These are phyloP conservation scores for Phytophthora pluvialis DNA, from an alignment of 352 stramenopile genomes.

Conservation along the genomic window DNA sequence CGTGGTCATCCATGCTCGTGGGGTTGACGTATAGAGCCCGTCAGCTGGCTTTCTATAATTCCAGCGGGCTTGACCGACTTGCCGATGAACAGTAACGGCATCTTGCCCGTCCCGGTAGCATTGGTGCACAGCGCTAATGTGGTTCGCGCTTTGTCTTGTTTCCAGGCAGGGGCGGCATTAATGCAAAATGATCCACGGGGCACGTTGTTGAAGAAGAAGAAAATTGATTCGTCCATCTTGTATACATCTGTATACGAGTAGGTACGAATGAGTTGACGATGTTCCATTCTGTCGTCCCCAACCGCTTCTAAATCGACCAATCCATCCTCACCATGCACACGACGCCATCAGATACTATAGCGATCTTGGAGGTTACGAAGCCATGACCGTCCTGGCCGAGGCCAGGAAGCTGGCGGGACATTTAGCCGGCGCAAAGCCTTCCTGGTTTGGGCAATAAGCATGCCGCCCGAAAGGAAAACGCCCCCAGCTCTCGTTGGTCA, in stretches of 20 bases:
- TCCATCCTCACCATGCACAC: background rate
- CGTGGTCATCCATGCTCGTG: background rate
- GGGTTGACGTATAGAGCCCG: background rate
- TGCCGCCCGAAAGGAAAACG: background rate
- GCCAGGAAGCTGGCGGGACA: background rate
- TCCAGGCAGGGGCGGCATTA: too few species aligned
- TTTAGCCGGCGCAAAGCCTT: background rate
- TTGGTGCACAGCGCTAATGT: too few species aligned
- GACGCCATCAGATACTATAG: background rate
- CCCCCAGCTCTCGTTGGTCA: background rate
- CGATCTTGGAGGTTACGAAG: background rate
- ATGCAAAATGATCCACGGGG: too few species aligned
- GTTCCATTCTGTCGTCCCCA: background rate
- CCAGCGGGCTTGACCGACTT: too few species aligned
- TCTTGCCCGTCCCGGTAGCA: too few species aligned
- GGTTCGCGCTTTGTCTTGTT: too few species aligned
- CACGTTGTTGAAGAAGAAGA: background rate
- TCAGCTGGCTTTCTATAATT: too few species aligned
- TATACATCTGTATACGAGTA: background rate
- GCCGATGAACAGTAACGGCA: too few species aligned
- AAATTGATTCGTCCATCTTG: background rate
- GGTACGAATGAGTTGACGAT: background rate
- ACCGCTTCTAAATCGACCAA: background rate
- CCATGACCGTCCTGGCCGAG: background rate
- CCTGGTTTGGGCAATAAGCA: background rate